These are phyloP conservation scores for Samsoniella hepiali DNA, from an alignment of 2,329 filamentous ascomycete species.

Conservation along the genomic window DNA sequence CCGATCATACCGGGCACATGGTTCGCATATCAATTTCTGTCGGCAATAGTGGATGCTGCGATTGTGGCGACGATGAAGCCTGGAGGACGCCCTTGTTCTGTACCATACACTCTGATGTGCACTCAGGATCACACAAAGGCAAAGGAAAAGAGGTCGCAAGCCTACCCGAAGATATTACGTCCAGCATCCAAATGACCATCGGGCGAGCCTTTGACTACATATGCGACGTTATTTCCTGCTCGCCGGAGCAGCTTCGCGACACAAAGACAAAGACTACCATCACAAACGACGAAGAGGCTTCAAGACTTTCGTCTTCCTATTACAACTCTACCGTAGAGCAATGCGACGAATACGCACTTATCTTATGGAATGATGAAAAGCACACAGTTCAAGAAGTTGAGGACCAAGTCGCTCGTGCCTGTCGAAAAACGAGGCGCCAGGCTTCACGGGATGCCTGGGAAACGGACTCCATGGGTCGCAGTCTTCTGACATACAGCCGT, in stretches of 20 bases:
- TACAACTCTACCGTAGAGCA: constrained; percentile 59
- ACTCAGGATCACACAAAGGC: constrained; percentile 52
- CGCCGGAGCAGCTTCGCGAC: constrained; percentile 87
- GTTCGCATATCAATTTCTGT: constrained; percentile 84
- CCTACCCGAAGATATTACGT: constrained; percentile 71
- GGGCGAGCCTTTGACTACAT: constrained; percentile 86
- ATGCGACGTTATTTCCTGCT: constrained; percentile 96
- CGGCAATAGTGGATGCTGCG: constrained; percentile 93
- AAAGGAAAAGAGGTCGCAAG: constrained; percentile 57
- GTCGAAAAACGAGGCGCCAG: constrained; percentile 65
- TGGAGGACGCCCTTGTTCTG: constrained; percentile 87
- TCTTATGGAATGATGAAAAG: constrained; percentile 98
- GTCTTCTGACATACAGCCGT: constrained; percentile 72
- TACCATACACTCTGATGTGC: constrained; percentile 77
- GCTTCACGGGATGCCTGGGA: constrained; percentile 77
- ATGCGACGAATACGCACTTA: constrained; percentile 68
- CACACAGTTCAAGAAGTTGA: constrained; percentile 90
- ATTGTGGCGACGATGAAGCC: constrained; percentile 93
- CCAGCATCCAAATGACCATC: constrained; percentile 81
- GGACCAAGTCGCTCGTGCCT: constrained; percentile 87
- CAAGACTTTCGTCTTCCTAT: constrained; percentile 65
- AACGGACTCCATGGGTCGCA: constrained; percentile 83
- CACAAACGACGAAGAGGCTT: constrained; percentile 73
- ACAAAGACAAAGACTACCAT: constrained; percentile 82
- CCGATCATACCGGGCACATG: constrained; percentile 90